Evolutionary conservation across 805 yeast genomes (phyloP).

Genomic region (Priceomyces carsonii): DNA sequence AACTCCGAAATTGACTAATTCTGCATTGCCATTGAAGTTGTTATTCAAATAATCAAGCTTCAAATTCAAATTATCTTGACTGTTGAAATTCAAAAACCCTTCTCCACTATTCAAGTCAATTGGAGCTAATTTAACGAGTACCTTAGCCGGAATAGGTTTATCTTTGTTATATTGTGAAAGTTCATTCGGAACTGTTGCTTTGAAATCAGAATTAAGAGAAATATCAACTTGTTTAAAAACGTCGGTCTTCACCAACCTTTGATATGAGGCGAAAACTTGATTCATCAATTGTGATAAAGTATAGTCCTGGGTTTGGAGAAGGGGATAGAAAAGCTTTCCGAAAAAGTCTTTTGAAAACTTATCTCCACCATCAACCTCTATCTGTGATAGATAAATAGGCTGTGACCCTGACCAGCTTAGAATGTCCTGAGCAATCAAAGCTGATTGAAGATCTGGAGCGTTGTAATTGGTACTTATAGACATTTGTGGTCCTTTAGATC

Average conservation of each 20-base stretch:
- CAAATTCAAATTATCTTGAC: conserved; percentile 38
- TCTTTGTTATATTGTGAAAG: conserved; percentile 33
- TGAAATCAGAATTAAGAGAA: conserved; percentile 42
- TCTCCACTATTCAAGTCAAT: conserved; percentile 37
- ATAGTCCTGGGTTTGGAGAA: conserved; percentile 40
- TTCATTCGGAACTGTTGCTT: conserved; percentile 21
- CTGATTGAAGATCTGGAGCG: conserved; percentile 19
- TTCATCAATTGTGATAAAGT: conserved; percentile 44
- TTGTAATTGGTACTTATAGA: no score
- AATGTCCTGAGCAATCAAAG: conserved; percentile 29
- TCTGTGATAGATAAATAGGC: conserved; percentile 34
- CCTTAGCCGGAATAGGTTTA: conserved; percentile 47
- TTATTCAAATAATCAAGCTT: conserved; percentile 42
- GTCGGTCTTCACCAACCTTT: conserved; percentile 43
- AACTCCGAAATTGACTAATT: conserved; percentile 50
- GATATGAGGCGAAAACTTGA: conserved; percentile 29
- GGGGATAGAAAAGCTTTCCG: conserved; percentile 45
- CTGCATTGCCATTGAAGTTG: conserved; percentile 50
- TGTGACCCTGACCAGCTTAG: conserved; percentile 30
- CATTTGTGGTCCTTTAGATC: no score
- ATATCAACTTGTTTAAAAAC: conserved; percentile 44
- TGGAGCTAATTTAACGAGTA: conserved; percentile 41
- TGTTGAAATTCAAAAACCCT: conserved; percentile 35
- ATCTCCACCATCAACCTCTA: conserved; percentile 45
- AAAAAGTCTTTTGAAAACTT: conserved; percentile 48